Evolutionary conservation across 2,329 filamentous ascomycete genomes (phyloP), one percentile per base, ranked within the genome.

Genomic region (Colletotrichum liaoningense): DNA sequence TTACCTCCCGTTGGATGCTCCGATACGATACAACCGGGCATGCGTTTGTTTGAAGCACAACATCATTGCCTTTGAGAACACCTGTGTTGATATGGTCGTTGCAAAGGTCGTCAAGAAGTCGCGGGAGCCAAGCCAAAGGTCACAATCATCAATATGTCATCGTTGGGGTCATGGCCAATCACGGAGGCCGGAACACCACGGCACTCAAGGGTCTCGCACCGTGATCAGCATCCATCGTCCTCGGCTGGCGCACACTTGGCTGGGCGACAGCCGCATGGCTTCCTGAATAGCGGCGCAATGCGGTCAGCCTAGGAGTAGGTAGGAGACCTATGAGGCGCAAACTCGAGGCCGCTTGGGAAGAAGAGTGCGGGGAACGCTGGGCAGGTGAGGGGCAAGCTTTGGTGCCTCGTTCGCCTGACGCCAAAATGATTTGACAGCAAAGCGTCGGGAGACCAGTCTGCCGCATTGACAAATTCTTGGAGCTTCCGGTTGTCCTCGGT

Each of bases 71-170:
- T n/a, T 30, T 35, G 24, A 59, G 42, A 49, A 8, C 14, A 55
- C n/a, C 8, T 9, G 11, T 4, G 14, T 2, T 24, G 28, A 28
- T 26, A 8, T 3, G 38, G 38, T 42, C 38, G 38, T 42, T 42
- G n/a, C 16, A 19, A 57, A 57, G 54, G 38, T 66, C 24, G 60
- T 49, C 24, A 24, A 14, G 22, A 57, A 56, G 33, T 26, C 49
- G 33, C 22, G 28, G 56, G 52, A 62, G 71, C 71, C 71, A 73
- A 73, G 67, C 22, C 46, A 24, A 35, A 55, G 56, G n/a, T 11
- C 56, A 33, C 49, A 62, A 64, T 73, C 71, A 71, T 73, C 16
- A 22, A 63, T 52, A 72, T 74, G 72, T 73, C 72, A 74, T 74
- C 58, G 24, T 60, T 73, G 58, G 55, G 33, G 26, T 73, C n/a